These are phyloP conservation scores for Piper betle DNA, from an alignment of 164 flowering plant species.

Conservation along the genomic window DNA sequence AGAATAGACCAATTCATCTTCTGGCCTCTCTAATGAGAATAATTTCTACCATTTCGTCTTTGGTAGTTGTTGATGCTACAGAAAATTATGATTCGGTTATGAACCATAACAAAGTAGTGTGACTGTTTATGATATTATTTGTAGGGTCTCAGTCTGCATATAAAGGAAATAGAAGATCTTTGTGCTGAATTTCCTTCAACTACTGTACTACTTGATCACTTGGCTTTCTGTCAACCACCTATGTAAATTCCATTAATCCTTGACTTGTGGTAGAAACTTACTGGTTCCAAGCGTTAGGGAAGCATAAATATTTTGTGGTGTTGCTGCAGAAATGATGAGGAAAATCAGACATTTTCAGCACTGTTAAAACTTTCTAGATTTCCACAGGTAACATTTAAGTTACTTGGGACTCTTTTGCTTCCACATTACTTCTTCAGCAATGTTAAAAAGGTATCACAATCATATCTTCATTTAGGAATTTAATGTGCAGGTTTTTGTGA, in stretches of 20 bases:
- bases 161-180: constrained; percentile 65
- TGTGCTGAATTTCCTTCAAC: constrained; percentile 82
- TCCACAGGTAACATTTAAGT: constrained; percentile 45
- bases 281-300: too few species aligned
- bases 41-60: too few species aligned
- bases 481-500: constrained; percentile 60
- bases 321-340: constrained; percentile 51
- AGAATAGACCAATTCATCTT: too few species aligned
- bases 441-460: too few species aligned
- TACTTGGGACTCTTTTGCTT: too few species aligned
- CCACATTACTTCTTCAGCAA: too few species aligned
- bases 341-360: constrained; percentile 32
- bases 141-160: constrained; percentile 79
- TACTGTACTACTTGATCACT: constrained; percentile 66
- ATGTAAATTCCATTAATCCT: constrained; percentile 21
- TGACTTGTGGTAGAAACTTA: too few species aligned
- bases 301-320: constrained; percentile 1
- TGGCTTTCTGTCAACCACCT: constrained; percentile 90
- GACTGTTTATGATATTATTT: not conserved
- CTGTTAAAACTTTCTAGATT: constrained; percentile 63
- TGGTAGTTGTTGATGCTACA: too few species aligned
- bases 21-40: too few species aligned
- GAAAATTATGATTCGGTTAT: too few species aligned
- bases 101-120: too few species aligned
- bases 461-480: not conserved